phyloP scores from a whole-genome alignment of 192 early-diverging fungal genomes.

The Phycomyces nitens region DNA sequence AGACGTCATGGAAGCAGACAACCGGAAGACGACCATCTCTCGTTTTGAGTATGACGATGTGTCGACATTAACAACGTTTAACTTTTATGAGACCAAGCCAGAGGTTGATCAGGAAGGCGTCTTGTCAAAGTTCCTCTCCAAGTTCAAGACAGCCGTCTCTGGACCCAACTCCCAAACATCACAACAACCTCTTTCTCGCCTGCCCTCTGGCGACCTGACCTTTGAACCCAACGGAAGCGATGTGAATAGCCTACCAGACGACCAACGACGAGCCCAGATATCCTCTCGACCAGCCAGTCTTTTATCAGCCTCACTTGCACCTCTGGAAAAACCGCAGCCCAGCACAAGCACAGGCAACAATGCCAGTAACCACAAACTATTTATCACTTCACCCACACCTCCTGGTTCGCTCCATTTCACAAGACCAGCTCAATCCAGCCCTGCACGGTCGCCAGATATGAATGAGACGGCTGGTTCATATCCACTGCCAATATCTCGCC shows the following conservation, averaged over 20 bases:
- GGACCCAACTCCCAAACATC: constrained; percentile 2
- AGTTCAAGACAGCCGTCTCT: constrained; percentile 46
- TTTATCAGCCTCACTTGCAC: background rate
- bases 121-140: constrained; percentile 52
- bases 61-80: constrained; percentile 35
- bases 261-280: too few relatives aligned
- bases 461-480: too few relatives aligned
- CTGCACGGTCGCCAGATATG: too few relatives aligned
- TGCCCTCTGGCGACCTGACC: background rate
- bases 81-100: constrained; percentile 18
- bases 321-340: background rate
- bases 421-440: too few relatives aligned
- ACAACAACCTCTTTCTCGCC: background rate
- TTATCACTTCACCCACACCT: constrained; percentile 2
- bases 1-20: background rate
- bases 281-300: background rate
- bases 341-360: background rate
- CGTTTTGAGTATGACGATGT: constrained; percentile 35
- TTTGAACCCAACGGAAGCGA: background rate
- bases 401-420: background rate
- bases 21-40: constrained; percentile 27
- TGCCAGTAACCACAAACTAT: background rate
- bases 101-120: constrained; percentile 45
- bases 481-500: background rate
- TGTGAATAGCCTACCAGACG: background rate